phyloP scores from a whole-genome alignment of 352 stramenopile genomes.

The Phytopythium delawarense region DNA sequence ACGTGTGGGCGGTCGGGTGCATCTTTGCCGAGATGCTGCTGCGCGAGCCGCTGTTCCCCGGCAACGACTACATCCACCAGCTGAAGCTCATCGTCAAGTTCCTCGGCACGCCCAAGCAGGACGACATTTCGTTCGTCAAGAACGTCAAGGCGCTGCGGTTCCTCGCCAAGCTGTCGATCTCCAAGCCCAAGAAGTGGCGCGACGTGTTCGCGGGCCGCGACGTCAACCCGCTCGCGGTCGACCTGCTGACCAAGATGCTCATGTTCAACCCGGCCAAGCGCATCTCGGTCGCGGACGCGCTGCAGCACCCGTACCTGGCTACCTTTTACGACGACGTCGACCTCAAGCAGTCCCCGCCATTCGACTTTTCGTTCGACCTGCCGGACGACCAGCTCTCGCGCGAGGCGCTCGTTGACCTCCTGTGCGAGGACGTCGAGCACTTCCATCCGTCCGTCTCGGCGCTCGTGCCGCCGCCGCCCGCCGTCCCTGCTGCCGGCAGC shows the following conservation, averaged over 20 bases:
- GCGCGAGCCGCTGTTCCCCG: conserved; percentile 94
- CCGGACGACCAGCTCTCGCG: conserved; percentile 60
- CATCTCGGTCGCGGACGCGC: conserved; percentile 52
- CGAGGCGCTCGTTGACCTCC: conserved; percentile 48
- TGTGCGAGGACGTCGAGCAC: conserved; percentile 57
- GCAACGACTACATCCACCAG: conserved; percentile 83
- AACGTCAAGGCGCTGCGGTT: conserved; percentile 90
- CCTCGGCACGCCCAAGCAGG: conserved; percentile 61
- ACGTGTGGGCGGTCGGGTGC: conserved; percentile 95
- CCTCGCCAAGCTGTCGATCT: conserved; percentile 73
- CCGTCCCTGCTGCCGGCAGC: conserved; percentile 14
- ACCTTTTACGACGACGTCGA: conserved; percentile 88
- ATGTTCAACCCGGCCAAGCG: conserved; percentile 71
- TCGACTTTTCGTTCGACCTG: conserved; percentile 70
- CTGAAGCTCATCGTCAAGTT: conserved; percentile 81
- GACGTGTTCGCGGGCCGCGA: conserved; percentile 47
- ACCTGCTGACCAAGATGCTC: conserved; percentile 63
- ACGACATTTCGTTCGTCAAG: conserved; percentile 81
- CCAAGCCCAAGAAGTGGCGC: conserved; percentile 65
- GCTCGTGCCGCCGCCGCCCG: conserved; percentile 16
- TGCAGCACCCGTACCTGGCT: conserved; percentile 64
- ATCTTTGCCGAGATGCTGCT: conserved; percentile 98
- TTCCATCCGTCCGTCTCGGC: conserved; percentile 40
- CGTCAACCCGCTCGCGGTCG: conserved; percentile 46
- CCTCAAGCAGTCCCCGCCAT: conserved; percentile 27